A percentile compares a stretch with the other conserved stretches of the same genome.
Evolutionary conservation across 2,329 filamentous ascomycete species (phyloP).

Genomic region (Neodidymelliopsis sp.): DNA sequence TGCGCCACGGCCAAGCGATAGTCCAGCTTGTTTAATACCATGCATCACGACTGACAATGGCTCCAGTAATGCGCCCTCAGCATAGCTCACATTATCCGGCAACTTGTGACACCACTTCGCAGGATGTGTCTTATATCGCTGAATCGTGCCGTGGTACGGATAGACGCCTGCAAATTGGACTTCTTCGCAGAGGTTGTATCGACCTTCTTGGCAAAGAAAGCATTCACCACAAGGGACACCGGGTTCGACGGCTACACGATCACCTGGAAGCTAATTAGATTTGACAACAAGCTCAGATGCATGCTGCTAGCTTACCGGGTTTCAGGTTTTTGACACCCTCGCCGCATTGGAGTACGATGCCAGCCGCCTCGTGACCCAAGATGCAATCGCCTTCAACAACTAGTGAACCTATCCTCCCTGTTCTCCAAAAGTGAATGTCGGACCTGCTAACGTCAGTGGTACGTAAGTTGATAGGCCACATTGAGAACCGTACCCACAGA

Average conservation of each 20-base stretch:
- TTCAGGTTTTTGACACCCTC: constrained; percentile 62
- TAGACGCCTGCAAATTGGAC: constrained; percentile 69
- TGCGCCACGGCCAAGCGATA: constrained; percentile 63
- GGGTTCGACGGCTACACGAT: constrained; percentile 72
- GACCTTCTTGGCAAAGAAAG: constrained; percentile 65
- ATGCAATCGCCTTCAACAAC: constrained; percentile 70
- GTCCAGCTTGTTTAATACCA: constrained; percentile 62
- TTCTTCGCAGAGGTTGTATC: constrained; percentile 70
- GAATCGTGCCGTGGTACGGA: constrained; percentile 67
- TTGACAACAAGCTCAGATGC: not conserved
- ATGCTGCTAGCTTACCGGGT: constrained; percentile 52
- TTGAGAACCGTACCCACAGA: constrained; percentile 63
- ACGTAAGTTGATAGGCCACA: not conserved
- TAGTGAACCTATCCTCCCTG: constrained; percentile 68
- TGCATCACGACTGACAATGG: constrained; percentile 70
- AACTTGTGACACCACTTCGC: constrained; percentile 62
- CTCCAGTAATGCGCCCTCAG: constrained; percentile 69
- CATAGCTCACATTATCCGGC: constrained; percentile 63
- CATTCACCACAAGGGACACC: constrained; percentile 69
- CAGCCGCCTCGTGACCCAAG: constrained; percentile 70
- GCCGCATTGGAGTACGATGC: constrained; percentile 65
- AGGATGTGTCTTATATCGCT: constrained; percentile 68
- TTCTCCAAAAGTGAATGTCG: constrained; percentile 74
- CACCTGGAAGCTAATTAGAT: constrained; percentile 57
- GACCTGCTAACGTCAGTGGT: constrained; percentile 53